Evolutionary conservation across 164 flowering plant species (phyloP).

Genomic region (Stephania cephalantha): DNA sequence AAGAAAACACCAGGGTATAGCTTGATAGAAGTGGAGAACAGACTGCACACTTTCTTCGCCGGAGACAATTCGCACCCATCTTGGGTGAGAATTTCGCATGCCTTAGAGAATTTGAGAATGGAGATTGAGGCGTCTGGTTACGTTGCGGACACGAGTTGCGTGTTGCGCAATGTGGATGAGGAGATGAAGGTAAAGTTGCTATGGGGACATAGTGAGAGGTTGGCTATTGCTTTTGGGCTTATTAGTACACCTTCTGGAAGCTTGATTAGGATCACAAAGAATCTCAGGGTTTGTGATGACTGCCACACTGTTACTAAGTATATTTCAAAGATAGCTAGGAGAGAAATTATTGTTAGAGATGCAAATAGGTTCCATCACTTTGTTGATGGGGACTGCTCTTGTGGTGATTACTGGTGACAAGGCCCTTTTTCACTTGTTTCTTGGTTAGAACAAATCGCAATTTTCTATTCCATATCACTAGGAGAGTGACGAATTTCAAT

Average conservation of each 20-base stretch:
- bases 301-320: conserved; percentile 35
- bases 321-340: conserved; percentile 31
- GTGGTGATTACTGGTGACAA: conserved; percentile 40
- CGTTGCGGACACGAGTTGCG: conserved; percentile 33
- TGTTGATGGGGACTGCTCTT: conserved; percentile 32
- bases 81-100: conserved; percentile 21
- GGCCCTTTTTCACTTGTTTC: neutral
- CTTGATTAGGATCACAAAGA: conserved; percentile 37
- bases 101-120: conserved; percentile 21
- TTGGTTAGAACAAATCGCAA: neutral
- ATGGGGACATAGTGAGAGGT: conserved; percentile 42
- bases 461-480: no score
- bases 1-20: conserved; percentile 43
- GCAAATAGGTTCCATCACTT: conserved; percentile 41
- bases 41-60: conserved; percentile 34
- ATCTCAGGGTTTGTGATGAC: conserved; percentile 36
- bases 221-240: conserved; percentile 42
- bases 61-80: conserved; percentile 35
- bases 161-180: conserved; percentile 35
- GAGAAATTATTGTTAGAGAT: conserved; percentile 40
- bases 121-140: conserved; percentile 33
- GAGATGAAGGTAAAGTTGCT: conserved; percentile 29
- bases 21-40: conserved; percentile 29
- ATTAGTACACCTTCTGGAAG: conserved; percentile 37
- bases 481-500: no score